phyloP scores from a whole-genome alignment of 768 basidiomycete genomes.

The Grammothele lineata region DNA sequence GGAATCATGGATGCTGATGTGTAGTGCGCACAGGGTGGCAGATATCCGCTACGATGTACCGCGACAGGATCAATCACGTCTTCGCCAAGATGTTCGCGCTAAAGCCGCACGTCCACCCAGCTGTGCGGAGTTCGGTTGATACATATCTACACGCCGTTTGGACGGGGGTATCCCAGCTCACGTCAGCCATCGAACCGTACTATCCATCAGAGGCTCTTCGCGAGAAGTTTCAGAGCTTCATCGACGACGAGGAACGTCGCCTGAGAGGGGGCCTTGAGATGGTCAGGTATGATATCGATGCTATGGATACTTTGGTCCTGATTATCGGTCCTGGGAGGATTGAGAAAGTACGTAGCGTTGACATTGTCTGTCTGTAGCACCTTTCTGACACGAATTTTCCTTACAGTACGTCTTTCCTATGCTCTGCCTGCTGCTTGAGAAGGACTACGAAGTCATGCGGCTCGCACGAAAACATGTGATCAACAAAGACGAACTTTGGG shows the following conservation, averaged over 20 bases:
- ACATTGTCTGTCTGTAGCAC: no score
- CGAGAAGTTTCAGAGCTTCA: conserved; percentile 22
- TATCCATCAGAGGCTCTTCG: conserved; percentile 5
- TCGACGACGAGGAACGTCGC: conserved; percentile 22
- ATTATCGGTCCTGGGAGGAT: conserved; percentile 32
- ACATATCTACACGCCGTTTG: conserved; percentile 18
- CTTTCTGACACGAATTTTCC: no score
- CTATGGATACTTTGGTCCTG: conserved; percentile 25
- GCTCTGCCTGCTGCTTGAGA: conserved; percentile 30
- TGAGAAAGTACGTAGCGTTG: no score
- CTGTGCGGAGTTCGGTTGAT: conserved; percentile 19
- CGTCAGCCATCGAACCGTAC: no score
- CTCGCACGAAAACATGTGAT: conserved; percentile 24
- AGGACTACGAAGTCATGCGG: conserved; percentile 31
- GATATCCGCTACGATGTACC: conserved; percentile 3
- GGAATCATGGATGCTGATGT: background rate
- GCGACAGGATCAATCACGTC: conserved; percentile 9
- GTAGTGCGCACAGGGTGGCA: conserved; percentile 16
- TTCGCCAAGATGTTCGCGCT: conserved; percentile 15
- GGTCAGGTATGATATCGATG: conserved; percentile 30
- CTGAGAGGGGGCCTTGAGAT: conserved; percentile 24
- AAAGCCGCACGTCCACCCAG: background rate
- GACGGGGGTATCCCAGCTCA: background rate
- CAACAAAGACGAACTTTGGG: conserved; percentile 27
- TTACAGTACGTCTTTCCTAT: conserved; percentile 35